phyloP scores from a whole-genome alignment of 495 filamentous ascomycete genomes.

The Penicillium bialowiezense region DNA sequence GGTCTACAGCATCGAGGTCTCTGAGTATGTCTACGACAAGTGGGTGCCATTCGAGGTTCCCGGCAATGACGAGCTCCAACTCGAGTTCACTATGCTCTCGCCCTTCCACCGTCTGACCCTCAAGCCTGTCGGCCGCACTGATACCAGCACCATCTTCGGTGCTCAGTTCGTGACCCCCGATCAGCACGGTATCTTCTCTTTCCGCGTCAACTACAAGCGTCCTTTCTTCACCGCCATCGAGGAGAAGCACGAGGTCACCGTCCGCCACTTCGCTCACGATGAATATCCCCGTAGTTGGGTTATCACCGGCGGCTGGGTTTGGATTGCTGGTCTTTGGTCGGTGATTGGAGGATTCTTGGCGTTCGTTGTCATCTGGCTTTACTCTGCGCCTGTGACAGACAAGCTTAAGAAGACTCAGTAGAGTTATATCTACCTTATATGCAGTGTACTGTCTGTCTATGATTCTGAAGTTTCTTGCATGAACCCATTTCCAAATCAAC shows the following conservation, averaged over 20 bases:
- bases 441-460: constrained; percentile 17
- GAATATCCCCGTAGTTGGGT: constrained; percentile 90
- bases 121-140: constrained; percentile 50
- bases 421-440: constrained; percentile 16
- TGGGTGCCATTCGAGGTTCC: constrained; percentile 73
- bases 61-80: constrained; percentile 69
- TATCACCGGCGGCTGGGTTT: constrained; percentile 91
- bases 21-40: constrained; percentile 70
- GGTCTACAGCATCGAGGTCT: constrained; percentile 86
- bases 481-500: not conserved
- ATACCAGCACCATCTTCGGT: constrained; percentile 71
- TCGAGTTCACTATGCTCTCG: constrained; percentile 98
- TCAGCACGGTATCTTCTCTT: constrained; percentile 98
- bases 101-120: constrained; percentile 93
- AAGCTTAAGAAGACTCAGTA: constrained; percentile 72
- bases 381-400: constrained; percentile 59
- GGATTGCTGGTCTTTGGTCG: constrained; percentile 84
- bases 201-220: constrained; percentile 92
- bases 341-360: constrained; percentile 80
- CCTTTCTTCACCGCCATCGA: constrained; percentile 87
- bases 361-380: constrained; percentile 89
- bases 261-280: constrained; percentile 93
- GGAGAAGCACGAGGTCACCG: constrained; percentile 91
- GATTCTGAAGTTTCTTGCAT: constrained; percentile 15
- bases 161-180: constrained; percentile 80